Percentiles rank a stretch among this genome's conserved stretches.
phyloP scores from a whole-genome alignment of 768 basidiomycete genomes.

The Naganishia friedmannii region DNA sequence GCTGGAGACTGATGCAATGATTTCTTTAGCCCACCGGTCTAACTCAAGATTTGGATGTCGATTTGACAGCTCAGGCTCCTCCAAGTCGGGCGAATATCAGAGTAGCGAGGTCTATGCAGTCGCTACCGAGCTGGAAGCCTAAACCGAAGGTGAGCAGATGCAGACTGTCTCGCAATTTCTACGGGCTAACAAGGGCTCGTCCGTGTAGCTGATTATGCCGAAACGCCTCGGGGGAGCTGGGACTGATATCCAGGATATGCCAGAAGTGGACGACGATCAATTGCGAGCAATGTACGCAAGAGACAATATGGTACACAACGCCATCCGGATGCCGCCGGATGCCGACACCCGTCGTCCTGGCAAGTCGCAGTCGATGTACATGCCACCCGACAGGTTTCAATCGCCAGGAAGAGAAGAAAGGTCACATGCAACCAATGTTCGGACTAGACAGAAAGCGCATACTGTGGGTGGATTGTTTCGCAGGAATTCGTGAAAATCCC shows the following conservation, averaged over 20 bases:
- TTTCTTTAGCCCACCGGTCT: background rate
- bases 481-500: conserved; percentile 10
- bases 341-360: background rate
- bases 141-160: conserved; percentile 15
- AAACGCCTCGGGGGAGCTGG: conserved; percentile 19
- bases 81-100: conserved; percentile 14
- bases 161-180: background rate
- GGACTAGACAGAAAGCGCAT: background rate
- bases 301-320: background rate
- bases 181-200: background rate
- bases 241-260: conserved; percentile 25
- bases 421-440: background rate
- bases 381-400: background rate
- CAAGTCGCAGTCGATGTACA: background rate
- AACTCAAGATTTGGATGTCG: background rate
- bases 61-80: background rate
- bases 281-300: background rate
- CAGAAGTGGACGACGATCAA: background rate
- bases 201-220: conserved; percentile 27
- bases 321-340: background rate
- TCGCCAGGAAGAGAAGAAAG: background rate
- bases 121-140: conserved; percentile 23
- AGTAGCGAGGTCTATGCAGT: conserved; percentile 27
- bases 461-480: conserved; percentile 24
- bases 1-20: background rate